These are phyloP conservation scores for Epichloe amarillans DNA, from an alignment of 2,329 filamentous ascomycete species.

Conservation along the genomic window DNA sequence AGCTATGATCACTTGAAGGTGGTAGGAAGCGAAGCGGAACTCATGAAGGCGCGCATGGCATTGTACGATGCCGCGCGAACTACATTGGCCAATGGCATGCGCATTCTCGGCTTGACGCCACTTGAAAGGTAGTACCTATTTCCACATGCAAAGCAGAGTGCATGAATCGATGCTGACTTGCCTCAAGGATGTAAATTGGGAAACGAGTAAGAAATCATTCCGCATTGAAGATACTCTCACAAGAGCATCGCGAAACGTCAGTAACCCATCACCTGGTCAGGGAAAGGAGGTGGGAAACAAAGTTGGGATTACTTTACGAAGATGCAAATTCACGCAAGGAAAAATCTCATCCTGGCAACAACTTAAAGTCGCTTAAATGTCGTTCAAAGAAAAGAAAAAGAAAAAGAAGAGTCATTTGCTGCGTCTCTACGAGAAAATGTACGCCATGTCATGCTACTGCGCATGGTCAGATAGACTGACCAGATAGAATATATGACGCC, in stretches of 20 bases:
- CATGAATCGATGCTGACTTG: neutral
- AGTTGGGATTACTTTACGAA: too few species aligned
- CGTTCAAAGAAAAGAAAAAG: too few species aligned
- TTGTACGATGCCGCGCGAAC: constrained; percentile 64
- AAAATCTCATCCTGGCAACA: too few species aligned
- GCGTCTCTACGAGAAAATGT: too few species aligned
- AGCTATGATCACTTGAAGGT: constrained; percentile 75
- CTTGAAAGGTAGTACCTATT: constrained; percentile 39
- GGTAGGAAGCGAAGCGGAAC: constrained; percentile 61
- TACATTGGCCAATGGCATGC: constrained; percentile 74
- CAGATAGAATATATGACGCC: too few species aligned
- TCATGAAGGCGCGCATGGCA: constrained; percentile 36
- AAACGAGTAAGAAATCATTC: too few species aligned
- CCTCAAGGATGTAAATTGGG: constrained; percentile 3
- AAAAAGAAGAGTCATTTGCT: too few species aligned
- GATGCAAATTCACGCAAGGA: too few species aligned
- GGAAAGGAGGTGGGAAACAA: neutral
- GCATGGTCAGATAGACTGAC: too few species aligned
- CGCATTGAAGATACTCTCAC: too few species aligned
- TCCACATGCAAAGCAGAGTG: neutral
- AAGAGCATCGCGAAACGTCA: neutral
- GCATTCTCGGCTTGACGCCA: constrained; percentile 61
- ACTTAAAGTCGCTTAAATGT: too few species aligned
- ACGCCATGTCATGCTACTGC: too few species aligned
- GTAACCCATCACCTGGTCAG: neutral